A percentile compares a stretch with the other conserved stretches of the same genome.
These are phyloP conservation scores for Blastomyces percursus DNA, from an alignment of 2,329 filamentous ascomycete genomes.

Conservation along the genomic window DNA sequence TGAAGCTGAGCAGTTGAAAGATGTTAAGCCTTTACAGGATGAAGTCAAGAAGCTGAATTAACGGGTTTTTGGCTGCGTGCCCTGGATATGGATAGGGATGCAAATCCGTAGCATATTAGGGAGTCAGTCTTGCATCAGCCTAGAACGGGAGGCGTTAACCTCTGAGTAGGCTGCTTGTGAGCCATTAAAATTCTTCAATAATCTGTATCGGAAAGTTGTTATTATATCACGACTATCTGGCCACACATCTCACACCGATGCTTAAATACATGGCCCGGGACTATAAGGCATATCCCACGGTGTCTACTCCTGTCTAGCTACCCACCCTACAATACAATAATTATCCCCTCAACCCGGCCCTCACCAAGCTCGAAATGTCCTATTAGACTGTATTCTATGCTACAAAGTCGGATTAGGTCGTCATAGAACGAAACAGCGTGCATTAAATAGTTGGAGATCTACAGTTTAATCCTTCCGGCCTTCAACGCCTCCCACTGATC, in stretches of 20 bases:
- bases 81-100: background rate
- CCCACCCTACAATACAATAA: background rate
- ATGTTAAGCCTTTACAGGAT: conserved; percentile 5
- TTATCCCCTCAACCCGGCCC: background rate
- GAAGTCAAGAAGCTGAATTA: background rate
- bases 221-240: background rate
- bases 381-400: background rate
- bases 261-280: background rate
- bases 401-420: background rate
- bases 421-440: background rate
- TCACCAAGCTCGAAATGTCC: background rate
- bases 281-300: background rate
- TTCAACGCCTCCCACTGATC: conserved; percentile 47
- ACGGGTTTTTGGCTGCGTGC: background rate
- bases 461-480: conserved; percentile 37
- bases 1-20: conserved; percentile 1
- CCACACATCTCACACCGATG: background rate
- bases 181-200: background rate
- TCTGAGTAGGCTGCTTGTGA: background rate
- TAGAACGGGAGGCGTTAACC: background rate
- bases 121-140: background rate
- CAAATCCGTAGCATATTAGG: background rate
- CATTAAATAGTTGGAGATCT: conserved; percentile 5
- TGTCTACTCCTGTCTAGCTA: background rate
- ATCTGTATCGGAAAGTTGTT: background rate